Evolutionary conservation across 2,329 filamentous ascomycete species (phyloP).

Genomic region (Fusarium succisae): DNA sequence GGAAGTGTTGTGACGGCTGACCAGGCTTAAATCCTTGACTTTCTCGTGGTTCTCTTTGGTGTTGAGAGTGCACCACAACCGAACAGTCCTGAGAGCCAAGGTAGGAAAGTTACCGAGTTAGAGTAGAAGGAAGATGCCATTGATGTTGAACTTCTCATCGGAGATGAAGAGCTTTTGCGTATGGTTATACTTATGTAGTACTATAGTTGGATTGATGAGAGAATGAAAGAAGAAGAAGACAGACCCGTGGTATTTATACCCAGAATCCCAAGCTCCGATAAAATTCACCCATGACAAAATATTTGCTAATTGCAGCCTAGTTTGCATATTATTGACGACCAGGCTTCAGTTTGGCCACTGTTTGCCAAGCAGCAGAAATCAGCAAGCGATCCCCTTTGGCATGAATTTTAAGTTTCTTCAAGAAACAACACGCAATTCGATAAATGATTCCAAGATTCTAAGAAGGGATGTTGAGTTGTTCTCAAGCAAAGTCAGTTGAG

Average conservation of each 20-base stretch:
- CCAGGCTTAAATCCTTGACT: neutral
- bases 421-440: rapidly evolving
- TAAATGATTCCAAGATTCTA: too few species aligned
- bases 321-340: neutral
- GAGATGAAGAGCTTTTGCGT: neutral
- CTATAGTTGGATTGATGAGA: neutral
- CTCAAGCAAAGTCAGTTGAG: rapidly evolving
- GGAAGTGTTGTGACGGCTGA: neutral
- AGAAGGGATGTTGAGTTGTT: neutral
- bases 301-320: neutral
- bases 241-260: neutral
- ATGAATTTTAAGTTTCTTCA: rapidly evolving
- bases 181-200: neutral
- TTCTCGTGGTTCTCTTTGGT: neutral
- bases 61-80: neutral
- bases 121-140: rapidly evolving
- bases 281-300: neutral
- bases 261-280: neutral
- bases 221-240: neutral
- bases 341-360: neutral
- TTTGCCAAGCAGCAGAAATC: neutral
- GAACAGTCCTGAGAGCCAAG: neutral
- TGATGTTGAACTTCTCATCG: neutral
- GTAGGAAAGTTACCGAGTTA: neutral
- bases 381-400: neutral